phyloP scores from a whole-genome alignment of 2,329 filamentous ascomycete species.

The Cladosporium sp. region DNA sequence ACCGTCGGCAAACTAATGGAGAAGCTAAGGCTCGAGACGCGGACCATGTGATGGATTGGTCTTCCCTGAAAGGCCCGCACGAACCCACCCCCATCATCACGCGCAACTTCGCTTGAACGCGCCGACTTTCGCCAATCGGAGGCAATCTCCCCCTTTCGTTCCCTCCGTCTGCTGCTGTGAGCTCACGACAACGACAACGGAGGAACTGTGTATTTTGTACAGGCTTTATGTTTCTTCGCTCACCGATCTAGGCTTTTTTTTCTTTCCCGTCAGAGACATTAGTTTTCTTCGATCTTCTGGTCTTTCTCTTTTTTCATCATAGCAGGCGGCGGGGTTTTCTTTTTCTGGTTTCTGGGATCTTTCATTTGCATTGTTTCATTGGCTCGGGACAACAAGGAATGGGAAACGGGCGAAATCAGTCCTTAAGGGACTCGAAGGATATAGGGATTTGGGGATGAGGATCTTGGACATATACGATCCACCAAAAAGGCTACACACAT shows the following conservation, averaged over 20 bases:
- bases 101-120: not conserved
- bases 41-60: conserved; percentile 13
- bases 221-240: not conserved
- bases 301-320: conserved; percentile 5
- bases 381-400: not conserved
- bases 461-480: not conserved
- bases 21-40: conserved; percentile 66
- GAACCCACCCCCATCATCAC: not conserved
- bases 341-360: not conserved
- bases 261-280: not conserved
- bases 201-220: conserved; percentile 8
- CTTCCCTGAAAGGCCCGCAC: not conserved
- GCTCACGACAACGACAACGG: not conserved
- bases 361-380: not conserved
- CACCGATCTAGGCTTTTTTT: not conserved
- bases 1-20: conserved; percentile 81
- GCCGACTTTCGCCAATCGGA: not conserved
- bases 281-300: not conserved
- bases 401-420: not conserved
- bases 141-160: not conserved
- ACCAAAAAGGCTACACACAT: not conserved
- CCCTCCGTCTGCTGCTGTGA: not conserved
- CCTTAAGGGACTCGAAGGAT: not conserved
- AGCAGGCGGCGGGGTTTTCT: conserved; percentile 18
- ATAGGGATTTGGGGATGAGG: not conserved